Percentiles rank a stretch among this genome's conserved stretches.
Evolutionary conservation across 805 yeast species (phyloP).

Genomic region (Babjeviella inositovora): DNA sequence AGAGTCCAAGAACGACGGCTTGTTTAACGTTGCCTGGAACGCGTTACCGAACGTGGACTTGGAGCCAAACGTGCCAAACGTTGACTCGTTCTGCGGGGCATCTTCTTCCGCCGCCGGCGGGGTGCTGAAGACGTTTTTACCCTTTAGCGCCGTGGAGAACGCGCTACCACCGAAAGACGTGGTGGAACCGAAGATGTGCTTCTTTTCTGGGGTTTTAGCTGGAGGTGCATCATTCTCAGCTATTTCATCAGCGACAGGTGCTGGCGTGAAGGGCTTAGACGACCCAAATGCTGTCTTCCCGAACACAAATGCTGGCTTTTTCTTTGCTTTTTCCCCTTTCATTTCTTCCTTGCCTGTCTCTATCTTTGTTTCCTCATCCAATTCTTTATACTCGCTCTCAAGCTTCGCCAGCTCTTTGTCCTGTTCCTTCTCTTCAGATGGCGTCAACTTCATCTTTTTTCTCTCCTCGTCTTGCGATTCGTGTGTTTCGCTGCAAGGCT

Average conservation of each 20-base stretch:
- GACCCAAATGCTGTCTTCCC: conserved; percentile 37
- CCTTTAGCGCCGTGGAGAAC: conserved; percentile 9
- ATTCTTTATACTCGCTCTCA: too few species aligned
- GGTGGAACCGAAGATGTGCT: conserved; percentile 22
- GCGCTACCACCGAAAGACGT: conserved; percentile 17
- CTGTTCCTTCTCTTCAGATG: too few species aligned
- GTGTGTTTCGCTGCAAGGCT: too few species aligned
- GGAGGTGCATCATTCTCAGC: too few species aligned
- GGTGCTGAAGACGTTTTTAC: too few species aligned
- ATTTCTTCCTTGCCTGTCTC: too few species aligned
- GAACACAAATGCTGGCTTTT: conserved; percentile 32
- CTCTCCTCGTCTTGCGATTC: too few species aligned
- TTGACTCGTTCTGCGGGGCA: conserved; percentile 1
- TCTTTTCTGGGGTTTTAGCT: conserved; percentile 4
- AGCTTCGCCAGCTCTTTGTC: too few species aligned
- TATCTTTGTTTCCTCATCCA: too few species aligned
- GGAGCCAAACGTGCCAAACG: conserved; percentile 21
- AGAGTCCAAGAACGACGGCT: conserved; percentile 33
- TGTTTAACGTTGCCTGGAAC: conserved; percentile 30
- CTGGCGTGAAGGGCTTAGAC: conserved; percentile 7
- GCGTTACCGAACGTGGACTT: conserved; percentile 34
- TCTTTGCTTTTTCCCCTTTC: conserved; percentile 2
- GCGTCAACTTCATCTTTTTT: too few species aligned
- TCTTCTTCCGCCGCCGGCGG: conserved; percentile 4
- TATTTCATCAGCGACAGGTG: conserved; percentile 12